Evolutionary conservation across 257 asterid genomes (phyloP).

Genomic region (Solanum chiquidenum): DNA sequence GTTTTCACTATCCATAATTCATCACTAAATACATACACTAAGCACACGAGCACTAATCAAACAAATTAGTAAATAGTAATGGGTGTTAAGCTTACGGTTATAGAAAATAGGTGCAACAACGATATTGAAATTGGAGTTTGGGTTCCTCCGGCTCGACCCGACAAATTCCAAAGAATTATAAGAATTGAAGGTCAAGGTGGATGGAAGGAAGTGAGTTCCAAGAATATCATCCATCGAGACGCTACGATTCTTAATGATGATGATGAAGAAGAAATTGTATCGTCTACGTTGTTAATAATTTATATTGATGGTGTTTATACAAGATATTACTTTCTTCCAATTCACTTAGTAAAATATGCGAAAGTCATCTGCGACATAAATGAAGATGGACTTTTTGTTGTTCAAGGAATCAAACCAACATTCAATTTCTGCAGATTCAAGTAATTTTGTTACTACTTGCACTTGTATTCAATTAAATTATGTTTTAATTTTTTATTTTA

Average conservation of each 20-base stretch:
- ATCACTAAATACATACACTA: neutral
- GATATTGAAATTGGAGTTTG: conserved; percentile 26
- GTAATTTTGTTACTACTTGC: neutral
- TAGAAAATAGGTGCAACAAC: conserved; percentile 11
- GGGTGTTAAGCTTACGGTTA: conserved; percentile 14
- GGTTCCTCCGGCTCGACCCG: conserved; percentile 25
- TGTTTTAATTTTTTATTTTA: neutral
- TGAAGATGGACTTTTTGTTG: neutral
- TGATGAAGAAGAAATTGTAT: no score
- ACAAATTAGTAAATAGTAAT: neutral
- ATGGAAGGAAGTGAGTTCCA: neutral
- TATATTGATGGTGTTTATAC: neutral
- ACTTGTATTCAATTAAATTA: neutral
- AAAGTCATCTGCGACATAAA: conserved; percentile 7
- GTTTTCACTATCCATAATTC: neutral
- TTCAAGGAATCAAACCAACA: neutral
- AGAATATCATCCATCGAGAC: no score
- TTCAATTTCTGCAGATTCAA: neutral
- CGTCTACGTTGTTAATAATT: neutral
- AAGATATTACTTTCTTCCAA: neutral
- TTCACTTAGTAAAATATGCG: neutral
- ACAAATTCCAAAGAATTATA: conserved; percentile 10
- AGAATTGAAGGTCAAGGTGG: conserved; percentile 11
- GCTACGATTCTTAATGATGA: neutral
- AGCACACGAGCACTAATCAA: neutral